These are phyloP conservation scores for Eutrema heterophyllum DNA, from an alignment of 345 rosid genomes.

Conservation along the genomic window DNA sequence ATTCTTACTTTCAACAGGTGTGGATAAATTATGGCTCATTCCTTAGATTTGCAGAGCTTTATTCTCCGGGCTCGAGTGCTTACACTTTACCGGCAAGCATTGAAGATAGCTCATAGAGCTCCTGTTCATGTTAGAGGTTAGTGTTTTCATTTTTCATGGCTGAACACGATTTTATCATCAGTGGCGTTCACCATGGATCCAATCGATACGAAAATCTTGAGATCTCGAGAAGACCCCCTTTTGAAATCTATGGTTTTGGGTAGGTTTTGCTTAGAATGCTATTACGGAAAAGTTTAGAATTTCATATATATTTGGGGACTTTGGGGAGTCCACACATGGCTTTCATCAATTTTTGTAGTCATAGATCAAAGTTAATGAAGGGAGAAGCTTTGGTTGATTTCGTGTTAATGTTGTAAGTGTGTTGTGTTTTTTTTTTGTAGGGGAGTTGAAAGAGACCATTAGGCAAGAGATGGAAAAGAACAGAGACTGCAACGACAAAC, in stretches of 20 bases:
- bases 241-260: neutral
- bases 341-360: neutral
- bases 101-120: constrained; percentile 60
- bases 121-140: constrained; percentile 59
- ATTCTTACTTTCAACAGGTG: neutral
- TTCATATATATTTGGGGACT: neutral
- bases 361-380: neutral
- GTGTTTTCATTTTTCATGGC: neutral
- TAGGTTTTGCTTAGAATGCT: neutral
- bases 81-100: constrained; percentile 71
- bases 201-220: neutral
- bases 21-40: constrained; percentile 34
- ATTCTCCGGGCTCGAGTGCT: constrained; percentile 76
- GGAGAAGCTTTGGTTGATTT: neutral
- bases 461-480: constrained; percentile 69
- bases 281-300: neutral
- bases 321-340: neutral
- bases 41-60: constrained; percentile 64
- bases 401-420: neutral
- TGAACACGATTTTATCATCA: too few species aligned
- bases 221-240: neutral
- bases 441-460: constrained; percentile 47
- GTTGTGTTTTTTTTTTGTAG: constrained; percentile 27
- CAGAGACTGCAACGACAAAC: constrained; percentile 55
- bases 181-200: neutral